Conservation (phyloP, 352 stramenopile species). For the Globisporangium cylindrosporum region DNA sequence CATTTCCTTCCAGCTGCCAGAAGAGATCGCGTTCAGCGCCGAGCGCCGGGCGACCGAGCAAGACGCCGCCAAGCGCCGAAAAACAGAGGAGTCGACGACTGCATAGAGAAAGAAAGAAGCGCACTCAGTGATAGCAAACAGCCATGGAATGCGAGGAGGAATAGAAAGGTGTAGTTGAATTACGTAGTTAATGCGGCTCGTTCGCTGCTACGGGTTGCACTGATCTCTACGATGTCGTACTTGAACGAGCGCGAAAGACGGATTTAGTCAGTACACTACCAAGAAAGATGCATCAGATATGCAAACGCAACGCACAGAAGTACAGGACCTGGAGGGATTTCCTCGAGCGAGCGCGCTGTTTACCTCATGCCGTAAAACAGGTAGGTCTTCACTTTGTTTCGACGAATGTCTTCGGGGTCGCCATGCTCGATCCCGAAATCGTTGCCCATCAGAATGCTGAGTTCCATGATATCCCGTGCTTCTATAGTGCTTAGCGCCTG, state of each 20-base stretch:
- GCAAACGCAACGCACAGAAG: not conserved
- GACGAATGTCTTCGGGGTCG: not conserved
- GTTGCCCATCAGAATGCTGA: not conserved
- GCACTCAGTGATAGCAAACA: not conserved
- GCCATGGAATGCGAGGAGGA: not conserved
- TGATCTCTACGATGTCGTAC: not conserved
- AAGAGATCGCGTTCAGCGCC: constrained; percentile 55
- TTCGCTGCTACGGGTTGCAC: not conserved
- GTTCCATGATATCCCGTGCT: not conserved
- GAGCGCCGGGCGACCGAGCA: constrained; percentile 24
- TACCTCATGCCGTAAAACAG: constrained; percentile 8
- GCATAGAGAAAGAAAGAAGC: not conserved
- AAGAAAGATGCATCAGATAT: not conserved
- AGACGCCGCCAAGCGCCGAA: not conserved
- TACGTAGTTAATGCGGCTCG: not conserved
- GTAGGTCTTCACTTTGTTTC: not conserved
- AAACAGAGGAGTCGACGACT: not conserved
- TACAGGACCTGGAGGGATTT: not conserved
- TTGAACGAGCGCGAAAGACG: not conserved
- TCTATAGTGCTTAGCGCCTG: not conserved
- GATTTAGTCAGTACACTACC: not conserved
- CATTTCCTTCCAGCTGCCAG: constrained; percentile 93
- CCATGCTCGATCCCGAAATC: not conserved
- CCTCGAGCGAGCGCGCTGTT: not conserved
- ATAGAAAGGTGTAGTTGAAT: not conserved